These are phyloP conservation scores for Leccinum olivaceopallidum DNA, from an alignment of 768 basidiomycete genomes.

Conservation along the genomic window DNA sequence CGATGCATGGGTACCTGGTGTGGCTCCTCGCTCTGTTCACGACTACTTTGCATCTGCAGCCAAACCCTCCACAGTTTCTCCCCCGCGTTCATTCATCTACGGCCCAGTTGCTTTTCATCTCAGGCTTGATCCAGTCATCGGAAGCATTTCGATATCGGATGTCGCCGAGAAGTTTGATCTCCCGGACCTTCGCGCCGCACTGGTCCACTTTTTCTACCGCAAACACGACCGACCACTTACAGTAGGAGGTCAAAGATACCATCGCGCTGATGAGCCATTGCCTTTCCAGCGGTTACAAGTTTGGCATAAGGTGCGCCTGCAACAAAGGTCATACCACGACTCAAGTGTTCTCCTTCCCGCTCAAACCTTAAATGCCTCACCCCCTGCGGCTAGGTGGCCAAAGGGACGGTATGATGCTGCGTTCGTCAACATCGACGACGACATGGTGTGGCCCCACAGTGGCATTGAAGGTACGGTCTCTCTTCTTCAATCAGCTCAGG, in stretches of 20 bases:
- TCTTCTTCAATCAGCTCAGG: not conserved
- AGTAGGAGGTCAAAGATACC: conserved; percentile 1
- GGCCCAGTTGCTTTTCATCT: no score
- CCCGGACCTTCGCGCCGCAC: conserved; percentile 26
- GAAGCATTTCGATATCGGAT: no score
- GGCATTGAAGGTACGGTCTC: conserved; percentile 11
- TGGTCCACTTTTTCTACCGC: conserved; percentile 21
- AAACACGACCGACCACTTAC: not conserved
- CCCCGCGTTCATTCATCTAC: no score
- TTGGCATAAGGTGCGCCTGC: conserved; percentile 18
- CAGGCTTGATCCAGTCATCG: no score
- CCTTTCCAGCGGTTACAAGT: conserved; percentile 30
- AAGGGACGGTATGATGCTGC: conserved; percentile 21
- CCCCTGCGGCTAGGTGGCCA: conserved; percentile 19
- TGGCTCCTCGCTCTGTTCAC: no score
- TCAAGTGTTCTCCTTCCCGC: not conserved
- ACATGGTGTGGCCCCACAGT: conserved; percentile 16
- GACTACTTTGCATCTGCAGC: no score
- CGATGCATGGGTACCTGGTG: no score
- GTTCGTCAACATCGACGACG: conserved; percentile 6
- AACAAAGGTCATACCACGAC: conserved; percentile 22
- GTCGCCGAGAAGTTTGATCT: no score
- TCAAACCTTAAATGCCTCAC: conserved; percentile 23
- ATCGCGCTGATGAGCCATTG: conserved; percentile 8
- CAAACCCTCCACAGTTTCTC: no score